These are phyloP conservation scores for Takashimella koratensis DNA, from an alignment of 1,284 basidiomycete genomes.

Conservation along the genomic window DNA sequence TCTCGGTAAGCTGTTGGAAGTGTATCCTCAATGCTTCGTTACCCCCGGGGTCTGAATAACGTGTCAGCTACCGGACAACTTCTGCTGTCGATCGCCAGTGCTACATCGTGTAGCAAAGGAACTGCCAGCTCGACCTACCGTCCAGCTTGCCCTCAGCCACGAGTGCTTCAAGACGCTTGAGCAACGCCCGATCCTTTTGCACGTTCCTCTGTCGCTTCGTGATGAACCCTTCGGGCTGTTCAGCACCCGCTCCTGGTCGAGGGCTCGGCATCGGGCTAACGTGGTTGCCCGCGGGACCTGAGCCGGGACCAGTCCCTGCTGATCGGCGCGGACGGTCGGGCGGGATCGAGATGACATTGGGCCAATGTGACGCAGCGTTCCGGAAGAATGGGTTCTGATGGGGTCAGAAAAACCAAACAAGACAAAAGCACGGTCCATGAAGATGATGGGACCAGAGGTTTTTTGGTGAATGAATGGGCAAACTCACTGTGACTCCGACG, in stretches of 20 bases:
- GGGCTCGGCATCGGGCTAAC: constrained; percentile 1
- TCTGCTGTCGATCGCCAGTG: too few relatives aligned
- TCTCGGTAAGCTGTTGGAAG: constrained; percentile 81
- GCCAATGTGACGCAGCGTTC: constrained; percentile 85
- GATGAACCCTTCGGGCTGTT: constrained; percentile 63
- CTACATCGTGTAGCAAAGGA: background rate
- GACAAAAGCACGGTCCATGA: background rate
- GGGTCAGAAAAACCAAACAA: too few relatives aligned
- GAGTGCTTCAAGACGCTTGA: constrained; percentile 50
- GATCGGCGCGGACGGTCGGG: constrained; percentile 22
- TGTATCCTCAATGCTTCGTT: constrained; percentile 69
- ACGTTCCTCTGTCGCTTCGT: constrained; percentile 79
- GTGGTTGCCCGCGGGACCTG: constrained; percentile 25
- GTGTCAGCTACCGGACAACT: too few relatives aligned
- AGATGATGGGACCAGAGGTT: background rate
- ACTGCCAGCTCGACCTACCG: constrained; percentile 21
- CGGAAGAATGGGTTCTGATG: constrained; percentile 79
- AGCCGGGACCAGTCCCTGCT: too few relatives aligned
- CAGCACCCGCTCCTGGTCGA: constrained; percentile 33
- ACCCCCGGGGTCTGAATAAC: constrained; percentile 51
- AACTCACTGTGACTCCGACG: constrained; percentile 71
- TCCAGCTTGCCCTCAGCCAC: constrained; percentile 43
- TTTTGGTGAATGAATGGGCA: too few relatives aligned
- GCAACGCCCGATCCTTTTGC: constrained; percentile 71
- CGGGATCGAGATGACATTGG: constrained; percentile 61